Conservation (phyloP, 2,329 filamentous ascomycete species). For the Fusarium stilboides region DNA sequence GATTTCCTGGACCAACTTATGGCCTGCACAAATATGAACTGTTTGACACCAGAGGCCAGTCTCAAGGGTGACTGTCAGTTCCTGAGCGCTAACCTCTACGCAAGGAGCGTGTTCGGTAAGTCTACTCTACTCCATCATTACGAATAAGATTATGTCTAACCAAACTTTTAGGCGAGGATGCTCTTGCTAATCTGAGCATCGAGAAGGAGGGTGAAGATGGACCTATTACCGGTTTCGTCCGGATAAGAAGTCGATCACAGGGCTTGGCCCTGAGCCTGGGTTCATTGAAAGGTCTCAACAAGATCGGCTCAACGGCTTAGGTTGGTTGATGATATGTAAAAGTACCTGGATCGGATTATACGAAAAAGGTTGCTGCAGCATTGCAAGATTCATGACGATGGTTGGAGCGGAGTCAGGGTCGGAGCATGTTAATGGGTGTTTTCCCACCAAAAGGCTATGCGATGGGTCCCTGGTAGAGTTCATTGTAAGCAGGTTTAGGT, state of each 20-base stretch:
- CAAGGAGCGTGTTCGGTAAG: constrained; percentile 97
- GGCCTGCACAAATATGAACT: constrained; percentile 99
- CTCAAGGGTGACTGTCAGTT: constrained; percentile 99
- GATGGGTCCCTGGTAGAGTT: constrained; percentile 51
- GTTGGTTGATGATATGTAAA: constrained; percentile 24
- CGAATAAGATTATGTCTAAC: constrained; percentile 44
- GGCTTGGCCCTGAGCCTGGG: constrained; percentile 94
- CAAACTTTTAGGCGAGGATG: constrained; percentile 86
- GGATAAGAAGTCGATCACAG: constrained; percentile 97
- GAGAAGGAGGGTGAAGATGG: constrained; percentile 97
- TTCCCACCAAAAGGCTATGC: constrained; percentile 53
- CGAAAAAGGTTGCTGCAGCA: constrained; percentile 39
- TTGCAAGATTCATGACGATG: constrained; percentile 51
- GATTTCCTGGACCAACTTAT: constrained; percentile 96
- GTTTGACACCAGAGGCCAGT: constrained; percentile 94
- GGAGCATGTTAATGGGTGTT: constrained; percentile 54
- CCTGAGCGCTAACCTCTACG: constrained; percentile 96
- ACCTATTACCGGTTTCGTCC: constrained; percentile 95
- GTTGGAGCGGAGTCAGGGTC: constrained; percentile 51
- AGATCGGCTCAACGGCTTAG: constrained; percentile 68
- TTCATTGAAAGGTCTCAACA: constrained; percentile 94
- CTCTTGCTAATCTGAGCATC: constrained; percentile 95
- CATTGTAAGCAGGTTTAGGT: constrained; percentile 51
- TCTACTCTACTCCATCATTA: constrained; percentile 44
- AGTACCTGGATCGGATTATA: constrained; percentile 30